Base-by-base conservation (phyloP, 2,329 filamentous ascomycete species). In the Hysterium pulicare region DNA sequence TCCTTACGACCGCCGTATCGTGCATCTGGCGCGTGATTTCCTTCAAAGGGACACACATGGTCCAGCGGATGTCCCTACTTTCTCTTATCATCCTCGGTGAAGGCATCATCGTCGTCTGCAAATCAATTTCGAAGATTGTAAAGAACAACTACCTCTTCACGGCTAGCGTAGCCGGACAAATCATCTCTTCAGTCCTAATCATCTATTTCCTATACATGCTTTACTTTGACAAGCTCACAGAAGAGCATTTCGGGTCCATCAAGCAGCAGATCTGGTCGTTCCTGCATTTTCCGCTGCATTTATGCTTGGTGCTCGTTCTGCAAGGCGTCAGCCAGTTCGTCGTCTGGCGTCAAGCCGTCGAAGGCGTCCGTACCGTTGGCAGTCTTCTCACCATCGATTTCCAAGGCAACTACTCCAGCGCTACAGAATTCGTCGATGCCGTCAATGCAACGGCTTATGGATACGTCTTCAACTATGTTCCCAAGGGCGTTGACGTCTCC, bases 21-120 rank as follows among this genome's bases (percentile, higher is more conserved):
- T 61, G 54, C 31, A 30, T 58, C 17, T 66, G 56, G 55, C 54
- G 61, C 16, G 54, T 60, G 24, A 55, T 68, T 44, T 60, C 53
- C 31, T 67, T 68, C 57, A 64, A 67, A 38, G 63, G 62, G 7
- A 68, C 66, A 9, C 64, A 68, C 38, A 56, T 68, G 39, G 53
- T 63, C 3, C 57, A 68, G 45, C 54, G 59, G 20, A 66, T 68
- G 64, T 59, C 55, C n/a, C 54, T 68, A 1, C 56, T 68, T 3
- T 67, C 64, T 1, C 54, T 68, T 30, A 68, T 68, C 50, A 61
- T 68, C 37, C 55, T 68, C 15, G 66, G 64, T 33, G 66, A 68
- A 50, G 66, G 66, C 31, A 61, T 67, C 37, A 67, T 68, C 28
- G 62, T 62, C 24, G 47, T 68, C 28, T 59, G 59, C 57, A 53